phyloP scores from a whole-genome alignment of 2,329 filamentous ascomycete species.

The Hymenoscyphus infarciens region DNA sequence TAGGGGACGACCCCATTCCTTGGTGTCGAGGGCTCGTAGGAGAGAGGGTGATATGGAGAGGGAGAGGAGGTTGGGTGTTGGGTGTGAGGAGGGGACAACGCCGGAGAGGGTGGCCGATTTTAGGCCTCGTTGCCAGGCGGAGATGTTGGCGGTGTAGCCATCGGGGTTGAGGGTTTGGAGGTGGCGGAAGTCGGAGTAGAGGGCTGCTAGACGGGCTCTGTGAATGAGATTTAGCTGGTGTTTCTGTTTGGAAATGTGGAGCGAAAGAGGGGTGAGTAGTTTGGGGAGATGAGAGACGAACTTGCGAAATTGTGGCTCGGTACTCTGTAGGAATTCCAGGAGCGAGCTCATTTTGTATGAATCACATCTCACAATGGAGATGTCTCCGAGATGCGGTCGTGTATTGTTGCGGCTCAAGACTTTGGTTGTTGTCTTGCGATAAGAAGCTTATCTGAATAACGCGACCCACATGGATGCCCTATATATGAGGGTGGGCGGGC shows the following conservation, averaged over 20 bases:
- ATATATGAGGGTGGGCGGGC: background rate
- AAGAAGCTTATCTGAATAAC: constrained; percentile 6
- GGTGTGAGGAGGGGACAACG: constrained; percentile 40
- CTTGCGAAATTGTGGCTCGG: constrained; percentile 61
- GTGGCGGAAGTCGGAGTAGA: constrained; percentile 81
- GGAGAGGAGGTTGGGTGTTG: constrained; percentile 47
- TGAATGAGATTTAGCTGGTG: background rate
- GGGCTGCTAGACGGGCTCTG: constrained; percentile 74
- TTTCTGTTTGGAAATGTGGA: background rate
- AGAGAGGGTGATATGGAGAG: constrained; percentile 60
- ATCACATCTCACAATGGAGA: constrained; percentile 14
- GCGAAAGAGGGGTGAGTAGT: background rate
- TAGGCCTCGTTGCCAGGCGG: constrained; percentile 74
- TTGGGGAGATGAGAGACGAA: constrained; percentile 32
- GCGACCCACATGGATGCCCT: background rate
- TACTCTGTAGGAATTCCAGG: constrained; percentile 59
- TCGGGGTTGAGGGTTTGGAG: constrained; percentile 78
- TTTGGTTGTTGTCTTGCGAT: background rate
- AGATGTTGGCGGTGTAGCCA: constrained; percentile 75
- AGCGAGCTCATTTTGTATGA: constrained; percentile 58
- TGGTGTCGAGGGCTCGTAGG: constrained; percentile 66
- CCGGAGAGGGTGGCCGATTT: constrained; percentile 65
- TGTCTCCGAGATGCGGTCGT: background rate
- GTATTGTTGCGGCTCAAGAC: background rate
- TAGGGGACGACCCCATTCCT: constrained; percentile 76